Base-by-base conservation (phyloP, 2,329 filamentous ascomycete genomes). In the Periconia sp. region DNA sequence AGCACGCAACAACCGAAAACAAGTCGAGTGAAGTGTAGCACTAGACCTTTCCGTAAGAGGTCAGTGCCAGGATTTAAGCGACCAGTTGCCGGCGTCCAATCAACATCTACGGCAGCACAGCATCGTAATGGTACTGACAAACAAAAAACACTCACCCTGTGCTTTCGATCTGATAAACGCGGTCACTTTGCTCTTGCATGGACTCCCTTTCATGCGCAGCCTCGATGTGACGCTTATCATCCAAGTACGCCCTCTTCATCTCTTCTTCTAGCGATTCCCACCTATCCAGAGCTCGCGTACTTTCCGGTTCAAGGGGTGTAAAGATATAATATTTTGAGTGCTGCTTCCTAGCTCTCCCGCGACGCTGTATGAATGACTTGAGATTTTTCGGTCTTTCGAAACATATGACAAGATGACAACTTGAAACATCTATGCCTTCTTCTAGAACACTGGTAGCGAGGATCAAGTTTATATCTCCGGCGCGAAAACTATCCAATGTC, bases 161-260 rank as follows among this genome's bases (percentile, higher is more conserved):
- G 41, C 41, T 57, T 6, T 54, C 31, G 11, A 72, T 52, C 42
- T 58, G 45, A 37, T 69, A 68, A 27, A 51, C 49, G 6, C 64
- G 56, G 7, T 57, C 52, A 5, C 77, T 70, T 8, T 68, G 46
- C 49, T 81, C 75, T 57, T 90, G 85, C 3, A 82, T 60, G 2
- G 75, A 60, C 45, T 79, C 70, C 0, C 83, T 68, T 2, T 74
- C 63, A 37, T 76, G 66, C 0, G 84, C 69, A 14, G 77, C 66
- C 18, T 78, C 64, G 0, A 81, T 66, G 47, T 81, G 72, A 19
- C 87, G 79, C 55, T 81, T 70, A 6, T 91, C 85, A 43, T 90
- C 81, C 56, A 86, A 81, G 62, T 91, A 95, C 0, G 81, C 80
- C 45, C 74, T 68, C 61, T 86, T 89, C 87, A 96, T 92, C n/a